Evolutionary conservation across 768 basidiomycete genomes (phyloP).

Genomic region (Mycena latifolia): DNA sequence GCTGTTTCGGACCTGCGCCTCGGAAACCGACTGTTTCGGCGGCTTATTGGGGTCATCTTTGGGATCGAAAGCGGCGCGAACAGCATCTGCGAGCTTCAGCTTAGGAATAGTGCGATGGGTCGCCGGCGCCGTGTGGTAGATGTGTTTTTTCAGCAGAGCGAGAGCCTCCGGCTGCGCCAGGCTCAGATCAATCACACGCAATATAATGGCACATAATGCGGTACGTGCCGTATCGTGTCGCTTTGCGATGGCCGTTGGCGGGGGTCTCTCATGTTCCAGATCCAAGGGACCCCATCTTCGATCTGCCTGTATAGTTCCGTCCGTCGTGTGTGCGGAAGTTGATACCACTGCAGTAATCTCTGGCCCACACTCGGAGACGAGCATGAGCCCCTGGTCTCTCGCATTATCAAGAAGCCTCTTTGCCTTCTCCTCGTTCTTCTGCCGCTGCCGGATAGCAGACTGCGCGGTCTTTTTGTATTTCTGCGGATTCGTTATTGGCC

Average conservation of each 20-base stretch:
- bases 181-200: not conserved
- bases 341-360: slow-evolving; percentile 20
- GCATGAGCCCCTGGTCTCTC: slow-evolving; percentile 58
- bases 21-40: slow-evolving; percentile 68
- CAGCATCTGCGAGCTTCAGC: slow-evolving; percentile 55
- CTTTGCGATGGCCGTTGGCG: slow-evolving; percentile 78
- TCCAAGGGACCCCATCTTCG: slow-evolving; percentile 69
- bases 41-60: slow-evolving; percentile 60
- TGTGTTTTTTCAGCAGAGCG: slow-evolving; percentile 66
- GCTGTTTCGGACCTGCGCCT: slow-evolving; percentile 60
- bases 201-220: not conserved
- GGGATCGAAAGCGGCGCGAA: slow-evolving; percentile 64
- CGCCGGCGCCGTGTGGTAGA: slow-evolving; percentile 66
- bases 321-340: slow-evolving; percentile 31
- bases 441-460: slow-evolving; percentile 57
- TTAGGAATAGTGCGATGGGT: slow-evolving; percentile 67
- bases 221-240: slow-evolving; percentile 72
- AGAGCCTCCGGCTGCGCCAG: slow-evolving; percentile 61
- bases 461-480: slow-evolving; percentile 57
- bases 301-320: slow-evolving; percentile 52
- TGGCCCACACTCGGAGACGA: slow-evolving; percentile 31
- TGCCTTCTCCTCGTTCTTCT: slow-evolving; percentile 60
- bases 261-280: slow-evolving; percentile 75
- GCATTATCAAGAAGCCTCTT: slow-evolving; percentile 59
- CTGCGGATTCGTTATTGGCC: slow-evolving; percentile 3